Evolutionary conservation across 306 rosid genomes (phyloP).

Genomic region (Quercus mongolica): DNA sequence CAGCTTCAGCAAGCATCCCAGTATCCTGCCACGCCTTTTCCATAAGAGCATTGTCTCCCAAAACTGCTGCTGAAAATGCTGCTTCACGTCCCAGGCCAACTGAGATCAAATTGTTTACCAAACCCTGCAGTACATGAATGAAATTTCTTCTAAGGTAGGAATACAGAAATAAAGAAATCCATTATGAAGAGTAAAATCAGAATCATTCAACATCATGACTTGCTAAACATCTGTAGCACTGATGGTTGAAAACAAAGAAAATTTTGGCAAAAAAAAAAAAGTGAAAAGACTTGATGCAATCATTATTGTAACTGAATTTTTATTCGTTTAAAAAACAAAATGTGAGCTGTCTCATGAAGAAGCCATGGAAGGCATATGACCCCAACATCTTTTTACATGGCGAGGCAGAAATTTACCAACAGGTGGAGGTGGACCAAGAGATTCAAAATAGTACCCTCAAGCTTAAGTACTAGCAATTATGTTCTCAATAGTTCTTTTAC

Average conservation of each 20-base stretch:
- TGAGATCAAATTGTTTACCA: conserved; percentile 75
- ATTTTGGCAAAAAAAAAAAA: not conserved
- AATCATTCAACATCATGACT: not conserved
- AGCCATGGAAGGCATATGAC: not conserved
- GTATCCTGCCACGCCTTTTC: conserved; percentile 99
- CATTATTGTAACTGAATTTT: not conserved
- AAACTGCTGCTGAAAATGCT: conserved; percentile 92
- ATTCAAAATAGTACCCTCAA: not conserved
- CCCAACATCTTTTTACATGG: not conserved
- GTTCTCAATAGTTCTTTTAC: not conserved
- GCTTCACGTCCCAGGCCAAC: conserved; percentile 97
- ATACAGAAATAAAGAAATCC: not conserved
- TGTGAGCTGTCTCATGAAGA: not conserved
- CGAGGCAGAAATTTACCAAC: not conserved
- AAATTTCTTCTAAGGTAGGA: conserved; percentile 6
- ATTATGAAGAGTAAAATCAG: not conserved
- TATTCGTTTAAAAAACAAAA: not conserved
- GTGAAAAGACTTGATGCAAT: not conserved
- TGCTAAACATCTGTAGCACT: not conserved
- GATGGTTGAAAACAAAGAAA: not conserved
- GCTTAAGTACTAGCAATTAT: not conserved
- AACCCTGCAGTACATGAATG: conserved; percentile 54
- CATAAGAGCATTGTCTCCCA: conserved; percentile 97
- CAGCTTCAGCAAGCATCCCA: conserved; percentile 99
- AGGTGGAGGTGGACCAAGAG: not conserved